These are phyloP conservation scores for Gloeopeniophorella convolvens DNA, from an alignment of 768 basidiomycete species.

Conservation along the genomic window DNA sequence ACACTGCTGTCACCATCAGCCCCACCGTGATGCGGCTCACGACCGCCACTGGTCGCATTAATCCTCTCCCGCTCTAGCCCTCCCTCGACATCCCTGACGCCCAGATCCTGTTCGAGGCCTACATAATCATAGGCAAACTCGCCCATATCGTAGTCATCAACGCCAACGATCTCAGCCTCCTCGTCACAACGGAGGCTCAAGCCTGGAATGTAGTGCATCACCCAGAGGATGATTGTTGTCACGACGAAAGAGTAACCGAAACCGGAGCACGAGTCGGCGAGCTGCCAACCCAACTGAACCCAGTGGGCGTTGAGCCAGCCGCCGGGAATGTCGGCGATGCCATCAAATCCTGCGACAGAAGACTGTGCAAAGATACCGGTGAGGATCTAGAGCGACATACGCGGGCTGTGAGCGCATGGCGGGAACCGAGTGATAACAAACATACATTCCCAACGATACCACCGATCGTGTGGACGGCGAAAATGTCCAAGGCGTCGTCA, in stretches of 20 bases:
- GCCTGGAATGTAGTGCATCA: slow-evolving; percentile 43
- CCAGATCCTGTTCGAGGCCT: slow-evolving; percentile 40
- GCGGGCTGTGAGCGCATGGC: not conserved
- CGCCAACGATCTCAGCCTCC: slow-evolving; percentile 31
- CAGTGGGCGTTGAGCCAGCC: slow-evolving; percentile 38
- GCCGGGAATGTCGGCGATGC: slow-evolving; percentile 36
- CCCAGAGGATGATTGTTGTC: slow-evolving; percentile 34
- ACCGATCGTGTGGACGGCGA: slow-evolving; percentile 77
- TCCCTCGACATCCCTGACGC: slow-evolving; percentile 13
- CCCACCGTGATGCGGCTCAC: slow-evolving; percentile 14
- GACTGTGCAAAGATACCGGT: slow-evolving; percentile 28
- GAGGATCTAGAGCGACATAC: slow-evolving; percentile 29
- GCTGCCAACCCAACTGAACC: slow-evolving; percentile 41
- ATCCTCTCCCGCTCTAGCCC: slow-evolving; percentile 17
- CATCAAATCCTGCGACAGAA: slow-evolving; percentile 42
- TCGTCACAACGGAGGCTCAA: slow-evolving; percentile 31
- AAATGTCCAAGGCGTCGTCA: slow-evolving; percentile 86
- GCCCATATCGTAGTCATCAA: slow-evolving; percentile 86
- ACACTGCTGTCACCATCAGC: slow-evolving; percentile 3
- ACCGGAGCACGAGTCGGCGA: slow-evolving; percentile 31
- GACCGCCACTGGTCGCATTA: slow-evolving; percentile 18
- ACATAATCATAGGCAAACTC: slow-evolving; percentile 89
- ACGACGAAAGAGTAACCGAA: slow-evolving; percentile 31
- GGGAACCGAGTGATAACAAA: not conserved
- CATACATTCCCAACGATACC: slow-evolving; percentile 65